Evolutionary conservation across 352 stramenopile genomes (phyloP).

Genomic region (Sclerospora graminicola): DNA sequence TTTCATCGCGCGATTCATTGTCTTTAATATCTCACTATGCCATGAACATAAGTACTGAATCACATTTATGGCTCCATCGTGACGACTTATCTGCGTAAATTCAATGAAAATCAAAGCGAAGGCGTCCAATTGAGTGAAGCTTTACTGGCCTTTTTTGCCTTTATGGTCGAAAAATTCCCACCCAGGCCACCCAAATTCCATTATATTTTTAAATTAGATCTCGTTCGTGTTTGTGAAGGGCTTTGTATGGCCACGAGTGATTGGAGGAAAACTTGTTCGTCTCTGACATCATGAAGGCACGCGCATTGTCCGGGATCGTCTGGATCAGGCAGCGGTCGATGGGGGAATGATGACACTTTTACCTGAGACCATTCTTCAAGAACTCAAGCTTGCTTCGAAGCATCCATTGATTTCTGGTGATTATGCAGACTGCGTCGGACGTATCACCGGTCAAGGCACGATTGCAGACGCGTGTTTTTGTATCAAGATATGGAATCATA

Average conservation of each 20-base stretch:
- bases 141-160: too few species aligned
- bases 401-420: slow-evolving; percentile 90
- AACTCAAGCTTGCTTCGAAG: slow-evolving; percentile 53
- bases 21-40: too few species aligned
- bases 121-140: too few species aligned
- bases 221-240: slow-evolving; percentile 91
- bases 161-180: too few species aligned
- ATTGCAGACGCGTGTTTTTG: slow-evolving; percentile 80
- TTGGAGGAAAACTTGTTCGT: slow-evolving; percentile 58
- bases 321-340: slow-evolving; percentile 84
- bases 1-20: too few species aligned
- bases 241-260: slow-evolving; percentile 90
- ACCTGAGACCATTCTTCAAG: slow-evolving; percentile 51
- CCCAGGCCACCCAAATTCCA: too few species aligned
- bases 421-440: slow-evolving; percentile 80
- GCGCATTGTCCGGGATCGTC: slow-evolving; percentile 89
- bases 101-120: too few species aligned
- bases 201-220: too few species aligned
- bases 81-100: too few species aligned
- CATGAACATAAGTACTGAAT: too few species aligned
- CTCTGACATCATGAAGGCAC: slow-evolving; percentile 91
- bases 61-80: too few species aligned
- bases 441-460: slow-evolving; percentile 40
- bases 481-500: slow-evolving; percentile 93
- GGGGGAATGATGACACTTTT: slow-evolving; percentile 69